Evolutionary conservation across 2,329 filamentous ascomycete species (phyloP).

Genomic region (Ascomycota sp.): DNA sequence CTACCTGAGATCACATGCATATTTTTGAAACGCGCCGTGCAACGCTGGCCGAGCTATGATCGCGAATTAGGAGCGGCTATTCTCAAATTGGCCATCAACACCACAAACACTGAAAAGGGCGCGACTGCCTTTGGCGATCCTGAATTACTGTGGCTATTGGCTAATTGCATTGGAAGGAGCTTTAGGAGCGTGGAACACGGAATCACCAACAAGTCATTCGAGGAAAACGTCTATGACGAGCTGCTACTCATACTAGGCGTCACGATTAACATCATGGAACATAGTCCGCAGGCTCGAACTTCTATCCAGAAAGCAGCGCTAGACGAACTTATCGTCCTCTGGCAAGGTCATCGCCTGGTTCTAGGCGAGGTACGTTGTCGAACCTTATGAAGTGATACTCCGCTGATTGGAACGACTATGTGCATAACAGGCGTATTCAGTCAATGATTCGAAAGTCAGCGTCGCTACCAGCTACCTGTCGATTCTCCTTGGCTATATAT

Average conservation of each 20-base stretch:
- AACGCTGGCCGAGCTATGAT: slow-evolving; percentile 10
- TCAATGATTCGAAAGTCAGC: slow-evolving; percentile 57
- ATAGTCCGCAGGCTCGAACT: slow-evolving; percentile 41
- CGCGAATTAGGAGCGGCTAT: slow-evolving; percentile 9
- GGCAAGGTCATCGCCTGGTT: slow-evolving; percentile 44
- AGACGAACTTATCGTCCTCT: slow-evolving; percentile 40
- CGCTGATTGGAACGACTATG: neutral
- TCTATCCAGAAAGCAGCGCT: slow-evolving; percentile 21
- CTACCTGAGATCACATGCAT: slow-evolving; percentile 10
- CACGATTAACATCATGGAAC: slow-evolving; percentile 74
- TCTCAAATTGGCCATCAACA: slow-evolving; percentile 52
- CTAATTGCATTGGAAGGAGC: slow-evolving; percentile 27
- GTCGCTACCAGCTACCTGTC: slow-evolving; percentile 76
- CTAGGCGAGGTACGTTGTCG: slow-evolving; percentile 43
- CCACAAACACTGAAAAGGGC: slow-evolving; percentile 64
- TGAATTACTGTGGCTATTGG: slow-evolving; percentile 28
- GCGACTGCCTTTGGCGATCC: slow-evolving; percentile 49
- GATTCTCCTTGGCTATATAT: slow-evolving; percentile 66
- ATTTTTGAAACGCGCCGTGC: slow-evolving; percentile 11
- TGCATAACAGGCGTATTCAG: slow-evolving; percentile 37
- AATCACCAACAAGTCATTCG: slow-evolving; percentile 26
- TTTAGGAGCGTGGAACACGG: slow-evolving; percentile 27
- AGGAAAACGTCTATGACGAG: slow-evolving; percentile 37
- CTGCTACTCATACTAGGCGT: slow-evolving; percentile 63
- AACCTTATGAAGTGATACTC: neutral